A percentile compares a stretch with the other conserved stretches of the same genome.
Evolutionary conservation across 805 yeast species (phyloP).

Genomic region (Candida hungchunana): DNA sequence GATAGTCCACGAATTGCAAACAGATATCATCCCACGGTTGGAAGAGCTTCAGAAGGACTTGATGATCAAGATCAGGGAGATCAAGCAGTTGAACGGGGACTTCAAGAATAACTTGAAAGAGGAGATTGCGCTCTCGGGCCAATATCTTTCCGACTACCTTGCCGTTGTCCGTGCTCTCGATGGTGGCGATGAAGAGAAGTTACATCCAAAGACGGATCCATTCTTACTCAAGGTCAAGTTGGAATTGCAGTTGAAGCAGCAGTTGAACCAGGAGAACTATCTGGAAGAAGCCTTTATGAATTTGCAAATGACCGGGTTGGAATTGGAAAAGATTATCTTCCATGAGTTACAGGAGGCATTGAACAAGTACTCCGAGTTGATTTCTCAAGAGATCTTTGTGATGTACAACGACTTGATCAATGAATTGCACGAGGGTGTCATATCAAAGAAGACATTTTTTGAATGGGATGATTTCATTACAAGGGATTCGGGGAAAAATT

Average conservation of each 20-base stretch:
- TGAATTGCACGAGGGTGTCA: slow-evolving; percentile 61
- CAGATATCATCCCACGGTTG: slow-evolving; percentile 59
- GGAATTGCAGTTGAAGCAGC: slow-evolving; percentile 73
- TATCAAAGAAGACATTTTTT: slow-evolving; percentile 66
- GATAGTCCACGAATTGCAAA: slow-evolving; percentile 52
- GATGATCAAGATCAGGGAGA: slow-evolving; percentile 78
- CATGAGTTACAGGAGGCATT: slow-evolving; percentile 80
- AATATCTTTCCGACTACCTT: slow-evolving; percentile 47
- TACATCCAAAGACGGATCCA: slow-evolving; percentile 65
- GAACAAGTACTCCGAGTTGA: slow-evolving; percentile 61
- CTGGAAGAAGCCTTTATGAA: slow-evolving; percentile 85
- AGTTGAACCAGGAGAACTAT: slow-evolving; percentile 77
- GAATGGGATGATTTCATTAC: slow-evolving; percentile 87
- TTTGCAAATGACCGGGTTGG: slow-evolving; percentile 80
- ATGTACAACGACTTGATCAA: slow-evolving; percentile 63
- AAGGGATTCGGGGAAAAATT: slow-evolving; percentile 61
- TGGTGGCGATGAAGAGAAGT: slow-evolving; percentile 35
- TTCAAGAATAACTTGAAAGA: slow-evolving; percentile 70
- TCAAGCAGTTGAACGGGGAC: slow-evolving; percentile 74
- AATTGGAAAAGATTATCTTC: slow-evolving; percentile 81
- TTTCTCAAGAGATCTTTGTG: slow-evolving; percentile 69
- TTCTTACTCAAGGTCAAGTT: slow-evolving; percentile 64
- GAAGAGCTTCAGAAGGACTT: slow-evolving; percentile 72
- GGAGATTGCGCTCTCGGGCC: slow-evolving; percentile 66
- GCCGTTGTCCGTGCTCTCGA: slow-evolving; percentile 56